phyloP scores from a whole-genome alignment of 2,329 filamentous ascomycete genomes.

The Fusarium subtropicale region DNA sequence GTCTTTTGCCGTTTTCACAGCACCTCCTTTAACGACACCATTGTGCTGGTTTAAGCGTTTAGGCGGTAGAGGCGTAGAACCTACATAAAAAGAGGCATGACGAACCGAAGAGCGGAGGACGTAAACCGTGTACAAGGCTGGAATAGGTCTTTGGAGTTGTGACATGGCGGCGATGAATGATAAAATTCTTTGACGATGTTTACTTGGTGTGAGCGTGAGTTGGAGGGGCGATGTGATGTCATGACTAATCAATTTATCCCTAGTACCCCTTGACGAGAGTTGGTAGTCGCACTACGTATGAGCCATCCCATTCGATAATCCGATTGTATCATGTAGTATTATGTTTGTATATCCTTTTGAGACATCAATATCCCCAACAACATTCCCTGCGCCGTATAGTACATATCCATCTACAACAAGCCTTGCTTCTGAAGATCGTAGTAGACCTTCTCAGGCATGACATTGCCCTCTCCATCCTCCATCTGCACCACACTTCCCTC shows the following conservation, averaged over 20 bases:
- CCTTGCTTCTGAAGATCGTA: constrained; percentile 94
- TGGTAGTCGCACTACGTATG: not conserved
- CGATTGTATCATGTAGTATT: not conserved
- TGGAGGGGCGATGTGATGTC: constrained; percentile 39
- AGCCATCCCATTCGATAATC: not conserved
- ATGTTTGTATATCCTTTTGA: not conserved
- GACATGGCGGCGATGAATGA: constrained; percentile 52
- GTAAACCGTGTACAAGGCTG: constrained; percentile 93
- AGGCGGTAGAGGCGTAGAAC: constrained; percentile 89
- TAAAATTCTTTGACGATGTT: constrained; percentile 18
- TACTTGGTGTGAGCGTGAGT: constrained; percentile 36
- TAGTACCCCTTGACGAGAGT: constrained; percentile 7
- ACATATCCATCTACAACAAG: constrained; percentile 67
- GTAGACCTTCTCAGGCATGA: constrained; percentile 99
- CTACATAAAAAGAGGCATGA: constrained; percentile 82
- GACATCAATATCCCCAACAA: not conserved
- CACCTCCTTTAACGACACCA: constrained; percentile 83
- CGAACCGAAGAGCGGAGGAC: constrained; percentile 85
- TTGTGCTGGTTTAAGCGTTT: constrained; percentile 93
- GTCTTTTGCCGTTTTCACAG: constrained; percentile 75
- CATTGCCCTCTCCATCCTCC: constrained; percentile 97
- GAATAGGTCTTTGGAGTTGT: constrained; percentile 69
- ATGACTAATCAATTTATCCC: constrained; percentile 41
- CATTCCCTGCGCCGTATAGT: constrained; percentile 12
- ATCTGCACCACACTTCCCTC: constrained; percentile 94